Evolutionary conservation across 2,329 filamentous ascomycete genomes (phyloP), one percentile per base, ranked within the genome.

Genomic region (Teratosphaeria destructans): DNA sequence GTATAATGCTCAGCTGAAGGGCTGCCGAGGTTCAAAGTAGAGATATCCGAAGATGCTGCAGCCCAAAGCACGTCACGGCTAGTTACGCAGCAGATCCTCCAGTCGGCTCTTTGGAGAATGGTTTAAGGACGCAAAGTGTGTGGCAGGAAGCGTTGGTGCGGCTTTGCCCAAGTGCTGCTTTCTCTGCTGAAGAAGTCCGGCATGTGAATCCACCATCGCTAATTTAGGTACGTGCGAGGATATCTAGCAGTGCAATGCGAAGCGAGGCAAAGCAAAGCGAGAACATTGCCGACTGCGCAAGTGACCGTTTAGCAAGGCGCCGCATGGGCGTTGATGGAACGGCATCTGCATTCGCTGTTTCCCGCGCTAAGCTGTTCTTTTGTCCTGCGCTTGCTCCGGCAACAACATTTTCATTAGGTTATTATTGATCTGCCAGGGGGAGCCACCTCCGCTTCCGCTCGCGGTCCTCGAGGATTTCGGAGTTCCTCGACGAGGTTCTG

Each of bases 61-160:
- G 43, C 43, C 16, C n/a, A 23, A 49, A 23, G 43, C 43, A 49
- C n/a, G 43, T 49, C 49, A 54, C 57, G 57, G 57, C 34, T 59
- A 59, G 29, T 47, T 55, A 35, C 57, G 19, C 52, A n/a, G 57
- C 57, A 59, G 57, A 54, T 47, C 37, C 57, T 49, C 57, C 57
- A 53, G 26, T 49, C 43, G 43, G 43, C 43, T 49, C 16, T 6
- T n/a, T 19, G n/a, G 19, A 49, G 43, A 16, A 16, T 49, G 16
- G 43, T 10, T 26, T 16, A 49, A n/a, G 10, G 43, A 49, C 19
- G 16, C 43, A 49, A 49, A 49, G 43, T n/a, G 43, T 23, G 43
- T 49, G 16, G 43, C 19, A 7, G 43, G 16, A 49, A 58, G 47
- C 47, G 23, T 49, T 26, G 11, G 23, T 35, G 43, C 43, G 29